phyloP scores from a whole-genome alignment of 305 asterid genomes.

The Fraxinus greggii region DNA sequence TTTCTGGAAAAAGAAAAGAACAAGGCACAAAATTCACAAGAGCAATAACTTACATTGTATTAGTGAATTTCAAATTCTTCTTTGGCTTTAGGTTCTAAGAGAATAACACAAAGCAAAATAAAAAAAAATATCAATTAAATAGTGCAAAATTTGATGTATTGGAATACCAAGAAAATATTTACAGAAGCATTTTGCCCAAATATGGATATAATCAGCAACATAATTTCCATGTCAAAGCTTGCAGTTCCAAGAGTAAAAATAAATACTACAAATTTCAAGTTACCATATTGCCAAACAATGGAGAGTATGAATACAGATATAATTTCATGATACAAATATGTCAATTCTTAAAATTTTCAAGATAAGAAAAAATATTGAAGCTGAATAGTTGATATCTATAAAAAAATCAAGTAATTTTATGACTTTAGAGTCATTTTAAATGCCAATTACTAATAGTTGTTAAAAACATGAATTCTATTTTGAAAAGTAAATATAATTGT shows the following conservation, averaged over 20 bases:
- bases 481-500: background rate
- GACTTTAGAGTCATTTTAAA: background rate
- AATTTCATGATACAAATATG: background rate
- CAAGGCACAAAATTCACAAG: background rate
- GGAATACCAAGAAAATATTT: conserved; percentile 9
- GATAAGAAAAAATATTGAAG: background rate
- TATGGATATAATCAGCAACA: background rate
- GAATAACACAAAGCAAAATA: conserved; percentile 26
- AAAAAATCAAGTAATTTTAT: background rate
- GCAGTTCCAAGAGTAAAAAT: background rate
- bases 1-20: conserved; percentile 20
- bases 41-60: conserved; percentile 60
- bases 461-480: background rate
- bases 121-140: conserved; percentile 15
- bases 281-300: background rate
- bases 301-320: conserved; percentile 7
- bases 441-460: conserved; percentile 13
- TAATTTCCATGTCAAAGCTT: conserved; percentile 4
- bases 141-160: conserved; percentile 1
- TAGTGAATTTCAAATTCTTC: conserved; percentile 56
- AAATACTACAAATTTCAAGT: background rate
- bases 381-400: background rate
- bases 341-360: background rate
- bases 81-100: conserved; percentile 43
- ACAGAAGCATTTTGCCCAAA: conserved; percentile 6